These are phyloP conservation scores for Blastobotrys serpentis DNA, from an alignment of 1,139 yeast species.

Conservation along the genomic window DNA sequence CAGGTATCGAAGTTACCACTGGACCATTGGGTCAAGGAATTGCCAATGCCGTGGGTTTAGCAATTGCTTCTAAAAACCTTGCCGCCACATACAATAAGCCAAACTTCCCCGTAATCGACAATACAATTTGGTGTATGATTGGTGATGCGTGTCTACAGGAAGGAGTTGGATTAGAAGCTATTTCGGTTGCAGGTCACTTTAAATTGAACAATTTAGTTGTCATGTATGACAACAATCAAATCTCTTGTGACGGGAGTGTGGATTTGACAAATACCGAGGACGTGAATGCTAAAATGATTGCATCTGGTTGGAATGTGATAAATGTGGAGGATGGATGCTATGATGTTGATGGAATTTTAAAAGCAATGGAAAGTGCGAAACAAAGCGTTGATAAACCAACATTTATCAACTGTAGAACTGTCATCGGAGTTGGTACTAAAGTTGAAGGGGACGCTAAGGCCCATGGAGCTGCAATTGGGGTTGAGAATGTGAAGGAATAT, in stretches of 20 bases:
- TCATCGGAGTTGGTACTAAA: constrained; percentile 38
- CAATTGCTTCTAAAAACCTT: constrained; percentile 41
- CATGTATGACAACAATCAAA: constrained; percentile 41
- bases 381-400: constrained; percentile 36
- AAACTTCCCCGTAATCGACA: constrained; percentile 33
- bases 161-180: constrained; percentile 42
- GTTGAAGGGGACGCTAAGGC: constrained; percentile 37
- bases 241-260: constrained; percentile 43
- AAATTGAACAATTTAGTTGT: constrained; percentile 39
- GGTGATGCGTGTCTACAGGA: constrained; percentile 47
- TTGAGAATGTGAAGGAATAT: constrained; percentile 71
- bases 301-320: constrained; percentile 22
- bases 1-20: constrained; percentile 44
- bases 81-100: constrained; percentile 40
- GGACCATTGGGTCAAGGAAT: constrained; percentile 46
- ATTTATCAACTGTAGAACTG: constrained; percentile 38
- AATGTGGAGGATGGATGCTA: constrained; percentile 14
- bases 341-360: constrained; percentile 28
- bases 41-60: constrained; percentile 44
- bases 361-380: constrained; percentile 35
- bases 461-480: constrained; percentile 62
- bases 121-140: constrained; percentile 37
- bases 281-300: constrained; percentile 36
- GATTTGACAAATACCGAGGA: constrained; percentile 38
- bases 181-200: constrained; percentile 43